These are phyloP conservation scores for Wickerhamiella sorbophila DNA, from an alignment of 805 yeast species.

Conservation along the genomic window DNA sequence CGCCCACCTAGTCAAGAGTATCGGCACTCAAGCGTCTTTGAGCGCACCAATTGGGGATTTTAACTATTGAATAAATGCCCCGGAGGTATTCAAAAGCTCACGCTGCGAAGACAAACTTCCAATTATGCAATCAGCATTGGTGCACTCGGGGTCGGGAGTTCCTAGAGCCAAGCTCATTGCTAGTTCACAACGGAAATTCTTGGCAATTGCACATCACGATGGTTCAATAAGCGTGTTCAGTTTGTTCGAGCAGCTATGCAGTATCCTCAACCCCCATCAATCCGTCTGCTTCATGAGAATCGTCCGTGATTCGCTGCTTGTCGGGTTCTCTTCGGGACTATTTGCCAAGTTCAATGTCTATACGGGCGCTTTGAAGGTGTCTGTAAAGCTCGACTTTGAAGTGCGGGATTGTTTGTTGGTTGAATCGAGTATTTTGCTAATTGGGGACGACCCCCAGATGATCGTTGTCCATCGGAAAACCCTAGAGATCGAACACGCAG, in stretches of 20 bases:
- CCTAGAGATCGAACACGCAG: conserved; percentile 2
- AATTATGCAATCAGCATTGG: conserved; percentile 1
- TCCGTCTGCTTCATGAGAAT: conserved; percentile 1
- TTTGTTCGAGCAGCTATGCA: not conserved
- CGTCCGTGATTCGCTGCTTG: not conserved
- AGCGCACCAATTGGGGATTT: too few species aligned
- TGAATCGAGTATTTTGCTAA: conserved; percentile 3
- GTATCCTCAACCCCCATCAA: conserved; percentile 1
- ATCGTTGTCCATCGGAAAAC: conserved; percentile 2
- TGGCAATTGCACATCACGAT: conserved; percentile 3
- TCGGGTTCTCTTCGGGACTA: conserved; percentile 3
- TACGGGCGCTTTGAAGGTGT: conserved; percentile 4
- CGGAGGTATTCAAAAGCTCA: too few species aligned
- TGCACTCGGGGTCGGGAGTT: not conserved
- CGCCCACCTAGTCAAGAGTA: too few species aligned
- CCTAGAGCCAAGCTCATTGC: not conserved
- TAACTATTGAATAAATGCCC: too few species aligned
- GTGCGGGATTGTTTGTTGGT: not conserved
- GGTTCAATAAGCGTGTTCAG: conserved; percentile 5
- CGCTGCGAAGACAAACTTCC: too few species aligned
- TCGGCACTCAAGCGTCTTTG: too few species aligned
- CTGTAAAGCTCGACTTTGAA: not conserved
- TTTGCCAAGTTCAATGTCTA: conserved; percentile 3
- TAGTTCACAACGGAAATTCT: not conserved
- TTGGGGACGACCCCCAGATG: conserved; percentile 4